These are phyloP conservation scores for Malassezia brasiliensis DNA, from an alignment of 1,284 basidiomycete species.

Conservation along the genomic window DNA sequence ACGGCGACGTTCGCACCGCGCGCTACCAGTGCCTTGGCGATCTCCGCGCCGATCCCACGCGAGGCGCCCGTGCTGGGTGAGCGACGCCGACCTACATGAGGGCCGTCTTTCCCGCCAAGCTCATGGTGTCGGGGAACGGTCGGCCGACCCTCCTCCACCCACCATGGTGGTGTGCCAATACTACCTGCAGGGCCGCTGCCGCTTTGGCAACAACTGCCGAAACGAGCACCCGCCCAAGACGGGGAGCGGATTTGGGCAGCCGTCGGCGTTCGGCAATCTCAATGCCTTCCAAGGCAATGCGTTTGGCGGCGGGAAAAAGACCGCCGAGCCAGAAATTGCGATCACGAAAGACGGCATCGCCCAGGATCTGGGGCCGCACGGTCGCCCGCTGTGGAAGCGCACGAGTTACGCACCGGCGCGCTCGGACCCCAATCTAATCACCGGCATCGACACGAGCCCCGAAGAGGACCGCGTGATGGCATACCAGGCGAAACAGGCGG, in stretches of 20 bases:
- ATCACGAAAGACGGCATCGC: constrained; percentile 14
- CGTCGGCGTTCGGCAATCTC: neutral
- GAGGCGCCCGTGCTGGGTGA: constrained; percentile 30
- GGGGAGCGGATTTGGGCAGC: neutral
- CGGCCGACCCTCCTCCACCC: neutral
- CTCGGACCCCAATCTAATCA: constrained; percentile 16
- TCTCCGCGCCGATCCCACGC: constrained; percentile 37
- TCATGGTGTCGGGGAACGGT: neutral
- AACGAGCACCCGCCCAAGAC: constrained; percentile 7
- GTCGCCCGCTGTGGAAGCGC: constrained; percentile 15
- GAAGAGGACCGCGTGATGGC: constrained; percentile 15
- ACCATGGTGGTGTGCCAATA: constrained; percentile 19
- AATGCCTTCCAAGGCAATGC: neutral
- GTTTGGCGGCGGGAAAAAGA: neutral
- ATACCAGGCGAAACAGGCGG: constrained; percentile 10
- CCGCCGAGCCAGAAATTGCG: constrained; percentile 13
- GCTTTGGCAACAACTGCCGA: constrained; percentile 15
- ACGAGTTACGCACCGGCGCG: constrained; percentile 15
- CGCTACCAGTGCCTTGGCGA: constrained; percentile 27
- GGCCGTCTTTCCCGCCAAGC: constrained; percentile 12
- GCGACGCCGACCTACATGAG: constrained; percentile 15
- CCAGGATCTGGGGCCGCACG: constrained; percentile 12
- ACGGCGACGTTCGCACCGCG: constrained; percentile 38
- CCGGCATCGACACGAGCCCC: constrained; percentile 12
- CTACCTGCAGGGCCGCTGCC: constrained; percentile 17